phyloP scores from a whole-genome alignment of 2,329 filamentous ascomycete genomes.

The Microsporum canis region DNA sequence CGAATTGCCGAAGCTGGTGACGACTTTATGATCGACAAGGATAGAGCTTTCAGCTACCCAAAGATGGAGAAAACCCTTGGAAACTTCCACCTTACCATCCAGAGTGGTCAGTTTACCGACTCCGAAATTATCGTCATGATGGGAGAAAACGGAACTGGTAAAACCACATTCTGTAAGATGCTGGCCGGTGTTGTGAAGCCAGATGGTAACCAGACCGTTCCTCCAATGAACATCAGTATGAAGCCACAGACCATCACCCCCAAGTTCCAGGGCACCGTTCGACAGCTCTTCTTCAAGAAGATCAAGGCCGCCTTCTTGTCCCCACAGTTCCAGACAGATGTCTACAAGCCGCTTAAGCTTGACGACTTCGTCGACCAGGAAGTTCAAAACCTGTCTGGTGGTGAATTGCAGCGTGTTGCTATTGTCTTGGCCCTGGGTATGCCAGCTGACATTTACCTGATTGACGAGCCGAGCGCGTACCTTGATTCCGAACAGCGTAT shows the following conservation, averaged over 20 bases:
- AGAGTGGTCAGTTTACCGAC: constrained; percentile 81
- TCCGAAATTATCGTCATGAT: constrained; percentile 99
- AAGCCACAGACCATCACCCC: constrained; percentile 99
- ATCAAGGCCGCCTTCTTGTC: constrained; percentile 95
- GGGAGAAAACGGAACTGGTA: constrained; percentile 98
- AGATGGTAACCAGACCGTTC: constrained; percentile 64
- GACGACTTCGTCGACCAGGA: constrained; percentile 99
- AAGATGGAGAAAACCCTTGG: constrained; percentile 88
- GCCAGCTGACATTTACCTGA: constrained; percentile 94
- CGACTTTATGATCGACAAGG: constrained; percentile 75
- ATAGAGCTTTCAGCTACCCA: constrained; percentile 76
- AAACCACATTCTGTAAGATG: constrained; percentile 97
- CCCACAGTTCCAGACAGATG: constrained; percentile 98
- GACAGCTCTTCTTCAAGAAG: constrained; percentile 98
- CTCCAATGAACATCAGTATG: constrained; percentile 96
- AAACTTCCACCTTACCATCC: constrained; percentile 71
- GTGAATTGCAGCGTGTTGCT: constrained; percentile 97
- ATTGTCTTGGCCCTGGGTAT: constrained; percentile 94
- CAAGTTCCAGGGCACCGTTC: constrained; percentile 93
- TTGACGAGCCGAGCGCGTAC: constrained; percentile 95
- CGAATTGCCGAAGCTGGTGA: constrained; percentile 81
- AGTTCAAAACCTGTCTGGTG: constrained; percentile 96
- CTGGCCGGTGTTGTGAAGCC: constrained; percentile 88
- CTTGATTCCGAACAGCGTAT: constrained; percentile 99
- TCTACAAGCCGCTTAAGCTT: constrained; percentile 97